Evolutionary conservation across 768 basidiomycete species (phyloP).

Genomic region (Pleurotus cornucopiae): DNA sequence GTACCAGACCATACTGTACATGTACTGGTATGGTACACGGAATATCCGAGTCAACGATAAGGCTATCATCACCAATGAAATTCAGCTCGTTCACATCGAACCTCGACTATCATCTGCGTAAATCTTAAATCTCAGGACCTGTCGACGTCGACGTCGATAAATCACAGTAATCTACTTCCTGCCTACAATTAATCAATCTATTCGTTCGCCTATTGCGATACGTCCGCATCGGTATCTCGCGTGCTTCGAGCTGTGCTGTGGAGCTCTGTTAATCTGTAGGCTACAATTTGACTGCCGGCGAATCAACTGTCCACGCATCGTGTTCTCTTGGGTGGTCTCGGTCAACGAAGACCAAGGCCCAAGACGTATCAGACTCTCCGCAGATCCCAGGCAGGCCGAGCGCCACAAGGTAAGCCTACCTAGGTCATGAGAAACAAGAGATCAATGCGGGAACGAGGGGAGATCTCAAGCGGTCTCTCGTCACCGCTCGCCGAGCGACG

Average conservation of each 20-base stretch:
- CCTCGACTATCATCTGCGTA: not conserved
- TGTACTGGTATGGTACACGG: not conserved
- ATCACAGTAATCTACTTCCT: not conserved
- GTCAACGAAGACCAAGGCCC: too few species aligned
- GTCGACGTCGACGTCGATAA: not conserved
- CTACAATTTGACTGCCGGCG: not conserved
- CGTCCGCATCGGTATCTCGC: too few species aligned
- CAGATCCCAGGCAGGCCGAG: too few species aligned
- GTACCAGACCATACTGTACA: too few species aligned
- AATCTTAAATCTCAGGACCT: not conserved
- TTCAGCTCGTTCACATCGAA: not conserved
- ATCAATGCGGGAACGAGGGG: too few species aligned
- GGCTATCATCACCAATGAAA: not conserved
- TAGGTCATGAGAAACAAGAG: too few species aligned
- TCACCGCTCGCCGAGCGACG: too few species aligned
- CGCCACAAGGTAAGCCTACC: too few species aligned
- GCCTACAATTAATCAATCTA: not conserved
- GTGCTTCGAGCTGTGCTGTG: too few species aligned
- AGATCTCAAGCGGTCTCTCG: too few species aligned
- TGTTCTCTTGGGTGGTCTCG: not conserved
- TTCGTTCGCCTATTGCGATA: not conserved
- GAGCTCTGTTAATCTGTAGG: too few species aligned
- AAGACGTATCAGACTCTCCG: too few species aligned
- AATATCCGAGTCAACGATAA: not conserved
- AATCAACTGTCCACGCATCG: not conserved